Conservation (phyloP, 352 stramenopile genomes). For the Peronospora destructor region DNA sequence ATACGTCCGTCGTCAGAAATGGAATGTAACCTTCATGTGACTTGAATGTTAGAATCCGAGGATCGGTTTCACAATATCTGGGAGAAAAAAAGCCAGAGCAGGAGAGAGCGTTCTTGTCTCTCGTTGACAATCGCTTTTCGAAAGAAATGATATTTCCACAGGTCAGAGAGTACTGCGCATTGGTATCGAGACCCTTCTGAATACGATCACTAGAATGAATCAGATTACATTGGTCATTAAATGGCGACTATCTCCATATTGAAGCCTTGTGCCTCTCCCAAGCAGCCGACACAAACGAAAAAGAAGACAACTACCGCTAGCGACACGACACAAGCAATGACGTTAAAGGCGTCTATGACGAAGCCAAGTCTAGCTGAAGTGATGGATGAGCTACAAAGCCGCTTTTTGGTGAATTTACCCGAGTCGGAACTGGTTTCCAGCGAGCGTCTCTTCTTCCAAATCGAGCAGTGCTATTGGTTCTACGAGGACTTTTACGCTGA, state of each 20-base stretch:
- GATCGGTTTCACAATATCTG: not conserved
- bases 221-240: not conserved
- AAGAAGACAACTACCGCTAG: constrained; percentile 12
- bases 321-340: constrained; percentile 7
- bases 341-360: constrained; percentile 30
- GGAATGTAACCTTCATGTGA: not conserved
- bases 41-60: not conserved
- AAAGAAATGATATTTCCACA: not conserved
- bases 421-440: constrained; percentile 83
- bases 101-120: not conserved
- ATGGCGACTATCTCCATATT: not conserved
- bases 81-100: constrained; percentile 15
- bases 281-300: constrained; percentile 23
- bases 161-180: not conserved
- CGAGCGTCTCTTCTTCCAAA: constrained; percentile 95
- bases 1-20: too few relatives aligned
- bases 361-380: constrained; percentile 80
- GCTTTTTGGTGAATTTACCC: constrained; percentile 93
- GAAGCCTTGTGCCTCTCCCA: constrained; percentile 5
- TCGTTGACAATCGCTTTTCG: constrained; percentile 1
- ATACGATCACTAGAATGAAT: not conserved
- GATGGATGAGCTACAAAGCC: constrained; percentile 93
- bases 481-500: constrained; percentile 96
- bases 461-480: constrained; percentile 97
- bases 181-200: not conserved